Conservation (phyloP, 768 basidiomycete species). For the Cubamyces sp. region DNA sequence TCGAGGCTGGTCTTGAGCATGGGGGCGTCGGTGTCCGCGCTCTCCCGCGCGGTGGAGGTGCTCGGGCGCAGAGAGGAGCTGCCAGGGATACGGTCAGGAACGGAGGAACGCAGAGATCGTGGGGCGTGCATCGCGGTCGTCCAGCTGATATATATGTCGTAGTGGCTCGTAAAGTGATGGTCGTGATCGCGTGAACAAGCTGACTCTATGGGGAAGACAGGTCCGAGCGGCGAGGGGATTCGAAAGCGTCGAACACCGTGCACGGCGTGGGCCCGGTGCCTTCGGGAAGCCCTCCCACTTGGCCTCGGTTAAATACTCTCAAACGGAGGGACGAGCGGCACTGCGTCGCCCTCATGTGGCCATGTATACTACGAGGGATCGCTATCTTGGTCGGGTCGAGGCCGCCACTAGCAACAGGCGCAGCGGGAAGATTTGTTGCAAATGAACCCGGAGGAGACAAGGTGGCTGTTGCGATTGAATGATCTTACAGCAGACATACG, state of each 20-base stretch:
- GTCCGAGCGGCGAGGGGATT: neutral
- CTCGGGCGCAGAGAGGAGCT: neutral
- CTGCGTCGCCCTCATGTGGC: neutral
- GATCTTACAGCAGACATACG: too few relatives aligned
- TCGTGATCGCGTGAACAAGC: conserved; percentile 9
- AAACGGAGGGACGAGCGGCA: neutral
- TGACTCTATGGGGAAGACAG: neutral
- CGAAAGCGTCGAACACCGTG: neutral
- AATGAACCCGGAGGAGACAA: too few relatives aligned
- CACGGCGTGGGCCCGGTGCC: neutral
- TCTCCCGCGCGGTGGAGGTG: neutral
- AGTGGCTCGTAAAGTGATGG: neutral
- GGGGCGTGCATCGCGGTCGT: conserved; percentile 5
- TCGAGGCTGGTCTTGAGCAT: conserved; percentile 13
- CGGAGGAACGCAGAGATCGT: neutral
- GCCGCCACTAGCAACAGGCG: neutral
- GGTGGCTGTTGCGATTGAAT: too few relatives aligned
- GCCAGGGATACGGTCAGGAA: neutral
- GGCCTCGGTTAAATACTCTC: neutral
- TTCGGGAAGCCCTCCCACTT: neutral
- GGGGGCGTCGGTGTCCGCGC: conserved; percentile 5
- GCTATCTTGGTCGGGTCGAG: too few relatives aligned
- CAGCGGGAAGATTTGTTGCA: conserved; percentile 1
- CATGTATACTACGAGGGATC: too few relatives aligned
- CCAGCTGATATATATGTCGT: conserved; percentile 13